Evolutionary conservation across 305 asterid genomes (phyloP).

Genomic region (Fraxinus xanthoxyloides): DNA sequence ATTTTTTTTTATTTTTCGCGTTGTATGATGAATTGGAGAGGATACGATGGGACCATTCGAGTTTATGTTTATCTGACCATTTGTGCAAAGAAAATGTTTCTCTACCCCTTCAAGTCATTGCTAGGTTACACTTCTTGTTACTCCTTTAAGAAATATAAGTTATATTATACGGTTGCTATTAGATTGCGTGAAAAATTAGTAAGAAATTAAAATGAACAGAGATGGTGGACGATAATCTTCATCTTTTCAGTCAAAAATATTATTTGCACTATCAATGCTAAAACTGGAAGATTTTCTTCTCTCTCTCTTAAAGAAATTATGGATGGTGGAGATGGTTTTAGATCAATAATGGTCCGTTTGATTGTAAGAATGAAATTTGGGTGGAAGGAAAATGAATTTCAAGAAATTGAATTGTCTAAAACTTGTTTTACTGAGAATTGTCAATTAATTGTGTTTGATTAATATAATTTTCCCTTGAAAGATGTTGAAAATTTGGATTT

Average conservation of each 20-base stretch:
- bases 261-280: background rate
- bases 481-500: no score
- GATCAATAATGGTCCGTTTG: no score
- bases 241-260: background rate
- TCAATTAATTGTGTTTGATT: no score
- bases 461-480: no score
- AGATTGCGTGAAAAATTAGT: background rate
- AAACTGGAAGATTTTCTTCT: background rate
- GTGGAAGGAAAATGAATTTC: no score
- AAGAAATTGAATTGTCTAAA: no score
- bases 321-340: background rate
- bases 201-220: no score
- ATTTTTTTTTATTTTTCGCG: background rate
- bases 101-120: background rate
- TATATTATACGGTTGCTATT: background rate
- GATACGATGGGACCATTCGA: background rate
- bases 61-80: background rate
- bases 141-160: background rate
- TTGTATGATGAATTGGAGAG: background rate
- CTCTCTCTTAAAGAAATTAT: background rate
- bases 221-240: background rate
- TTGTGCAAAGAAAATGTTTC: background rate
- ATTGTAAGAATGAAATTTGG: no score
- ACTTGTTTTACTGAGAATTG: no score
- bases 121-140: background rate